A percentile compares a stretch with the other conserved stretches of the same genome.
phyloP scores from a whole-genome alignment of 148 eudicot genomes.

The Camellia sinensis region DNA sequence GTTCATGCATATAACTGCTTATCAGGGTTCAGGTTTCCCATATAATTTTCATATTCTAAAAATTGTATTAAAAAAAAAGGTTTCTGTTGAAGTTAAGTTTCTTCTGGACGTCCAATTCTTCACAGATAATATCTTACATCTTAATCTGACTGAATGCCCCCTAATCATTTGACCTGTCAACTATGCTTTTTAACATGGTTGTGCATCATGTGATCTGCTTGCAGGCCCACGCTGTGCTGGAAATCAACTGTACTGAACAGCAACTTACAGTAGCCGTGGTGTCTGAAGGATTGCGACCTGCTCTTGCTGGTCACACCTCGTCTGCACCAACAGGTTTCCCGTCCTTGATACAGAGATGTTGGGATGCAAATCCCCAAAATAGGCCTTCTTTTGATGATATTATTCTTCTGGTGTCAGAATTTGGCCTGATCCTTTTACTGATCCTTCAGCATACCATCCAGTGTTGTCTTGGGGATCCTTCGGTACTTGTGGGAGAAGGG shows the following conservation, averaged over 20 bases:
- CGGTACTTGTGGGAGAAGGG: slow-evolving; percentile 85
- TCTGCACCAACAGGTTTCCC: slow-evolving; percentile 51
- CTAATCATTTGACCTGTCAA: background rate
- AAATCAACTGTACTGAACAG: slow-evolving; percentile 96
- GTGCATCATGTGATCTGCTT: slow-evolving; percentile 21
- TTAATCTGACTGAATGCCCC: background rate
- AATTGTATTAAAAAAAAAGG: no score
- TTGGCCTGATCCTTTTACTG: slow-evolving; percentile 34
- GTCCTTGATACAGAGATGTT: slow-evolving; percentile 69
- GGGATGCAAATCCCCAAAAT: slow-evolving; percentile 62
- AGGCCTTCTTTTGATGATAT: slow-evolving; percentile 85
- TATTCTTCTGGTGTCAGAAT: slow-evolving; percentile 30
- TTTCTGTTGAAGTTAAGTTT: background rate
- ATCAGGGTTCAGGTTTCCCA: background rate
- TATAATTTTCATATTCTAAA: background rate
- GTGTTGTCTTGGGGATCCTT: slow-evolving; percentile 83
- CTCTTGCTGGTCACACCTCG: slow-evolving; percentile 48
- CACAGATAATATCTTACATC: background rate
- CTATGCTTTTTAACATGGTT: background rate
- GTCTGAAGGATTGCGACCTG: slow-evolving; percentile 81
- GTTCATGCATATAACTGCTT: background rate
- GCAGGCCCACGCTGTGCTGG: slow-evolving; percentile 98
- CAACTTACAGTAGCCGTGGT: slow-evolving; percentile 90
- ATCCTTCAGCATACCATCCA: slow-evolving; percentile 49
- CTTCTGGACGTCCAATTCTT: background rate